Evolutionary conservation across 2,329 filamentous ascomycete species (phyloP), one percentile per base, ranked within the genome.

Genomic region (Fusarium sp.): DNA sequence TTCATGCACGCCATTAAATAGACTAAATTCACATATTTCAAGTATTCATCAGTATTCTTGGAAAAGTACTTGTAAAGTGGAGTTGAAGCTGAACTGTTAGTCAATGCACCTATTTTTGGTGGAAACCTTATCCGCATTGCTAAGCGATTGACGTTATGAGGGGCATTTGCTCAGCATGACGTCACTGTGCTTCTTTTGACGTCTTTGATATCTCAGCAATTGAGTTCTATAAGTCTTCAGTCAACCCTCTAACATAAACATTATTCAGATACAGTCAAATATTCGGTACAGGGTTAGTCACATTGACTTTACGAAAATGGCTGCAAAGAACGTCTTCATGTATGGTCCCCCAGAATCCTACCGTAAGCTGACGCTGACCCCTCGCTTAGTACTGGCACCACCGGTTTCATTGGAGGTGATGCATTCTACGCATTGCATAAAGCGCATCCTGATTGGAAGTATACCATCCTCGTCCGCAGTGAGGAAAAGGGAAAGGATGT

Each of bases 401-500:
- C 64, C 10, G 64, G 64, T 9, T 67, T 26, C 11, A 67, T 67
- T 9, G 64, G 64, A 26, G 64, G 64, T 2, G 64, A 67, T 38
- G 64, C 63, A 5, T 68, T 67, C 11, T 67, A 68, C 5, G 49
- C 63, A 0, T 3, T 67, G 13, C 20, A 60, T 6, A 63, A 68
- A 17, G 56, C 63, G 3, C 42, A 85, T 57, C 85, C 85, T 2
- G 80, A 84, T 13, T 83, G 82, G 64, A 76, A 80, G 3, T 82
- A 83, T 58, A 68, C 64, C 2, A 80, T 82, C 18, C 78, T 88
- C 1, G 80, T 87, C 10, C 80, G 86, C 23, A 78, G 81, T 46
- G 66, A 75, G 20, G 65, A 69, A 1, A 82, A 83, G 57, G 82
- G 77, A 0, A 71, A 74, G 6, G 56, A 55, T 5, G 73, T 86